Conservation (phyloP, 2,329 filamentous ascomycete species). For the Fusarium heterosporum region DNA sequence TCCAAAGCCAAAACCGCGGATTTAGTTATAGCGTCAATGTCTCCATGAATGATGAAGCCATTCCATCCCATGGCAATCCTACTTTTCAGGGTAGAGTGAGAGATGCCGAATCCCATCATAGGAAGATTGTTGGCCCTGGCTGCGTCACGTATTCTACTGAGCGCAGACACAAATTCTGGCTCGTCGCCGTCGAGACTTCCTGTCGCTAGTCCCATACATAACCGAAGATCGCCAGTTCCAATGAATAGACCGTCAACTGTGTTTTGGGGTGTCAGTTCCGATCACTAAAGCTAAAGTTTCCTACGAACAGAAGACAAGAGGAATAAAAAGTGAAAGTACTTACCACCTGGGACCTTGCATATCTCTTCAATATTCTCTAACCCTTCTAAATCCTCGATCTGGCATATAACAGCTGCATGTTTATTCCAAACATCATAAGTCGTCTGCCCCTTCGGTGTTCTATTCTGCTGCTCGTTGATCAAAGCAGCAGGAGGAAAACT, state of each 20-base stretch:
- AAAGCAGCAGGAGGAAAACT: slow-evolving; percentile 13
- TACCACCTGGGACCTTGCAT: slow-evolving; percentile 7
- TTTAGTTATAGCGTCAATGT: slow-evolving; percentile 7
- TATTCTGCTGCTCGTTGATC: not conserved
- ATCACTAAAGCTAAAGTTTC: no score
- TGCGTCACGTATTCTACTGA: not conserved
- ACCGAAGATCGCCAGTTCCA: not conserved
- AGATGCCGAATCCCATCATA: slow-evolving; percentile 23
- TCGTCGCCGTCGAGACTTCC: slow-evolving; percentile 2
- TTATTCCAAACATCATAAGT: slow-evolving; percentile 21
- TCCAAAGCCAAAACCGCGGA: not conserved
- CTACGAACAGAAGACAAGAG: no score
- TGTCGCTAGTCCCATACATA: slow-evolving; percentile 1
- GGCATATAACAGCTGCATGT: slow-evolving; percentile 11
- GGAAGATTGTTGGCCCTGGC: not conserved
- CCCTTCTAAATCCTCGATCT: slow-evolving; percentile 19
- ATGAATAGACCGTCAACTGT: slow-evolving; percentile 3
- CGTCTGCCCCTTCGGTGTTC: not conserved
- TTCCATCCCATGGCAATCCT: slow-evolving; percentile 20
- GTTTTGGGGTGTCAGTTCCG: not conserved
- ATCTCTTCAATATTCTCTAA: slow-evolving; percentile 24
- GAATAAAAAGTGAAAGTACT: not conserved
- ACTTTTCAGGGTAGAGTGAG: slow-evolving; percentile 11
- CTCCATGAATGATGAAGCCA: slow-evolving; percentile 18
- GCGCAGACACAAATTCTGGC: not conserved